phyloP scores from a whole-genome alignment of 2,329 filamentous ascomycete genomes.

The Calycina herbarum region DNA sequence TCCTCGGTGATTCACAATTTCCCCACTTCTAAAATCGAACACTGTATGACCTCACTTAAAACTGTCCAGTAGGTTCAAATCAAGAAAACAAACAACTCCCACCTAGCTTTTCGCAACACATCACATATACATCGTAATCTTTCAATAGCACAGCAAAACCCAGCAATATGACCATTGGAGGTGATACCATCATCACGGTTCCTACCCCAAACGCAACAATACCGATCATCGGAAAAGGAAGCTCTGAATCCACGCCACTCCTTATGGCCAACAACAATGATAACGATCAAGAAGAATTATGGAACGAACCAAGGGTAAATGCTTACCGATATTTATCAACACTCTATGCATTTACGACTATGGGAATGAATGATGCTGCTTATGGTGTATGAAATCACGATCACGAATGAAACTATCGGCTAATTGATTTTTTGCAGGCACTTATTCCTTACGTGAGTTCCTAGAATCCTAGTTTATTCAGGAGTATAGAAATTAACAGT shows the following conservation, averaged over 20 bases:
- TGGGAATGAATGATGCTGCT: constrained; percentile 69
- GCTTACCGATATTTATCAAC: constrained; percentile 58
- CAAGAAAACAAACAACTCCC: background rate
- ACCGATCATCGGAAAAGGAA: background rate
- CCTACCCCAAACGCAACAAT: background rate
- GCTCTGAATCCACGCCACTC: background rate
- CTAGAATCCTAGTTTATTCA: background rate
- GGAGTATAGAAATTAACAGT: background rate
- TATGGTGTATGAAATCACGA: constrained; percentile 23
- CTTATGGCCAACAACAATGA: background rate
- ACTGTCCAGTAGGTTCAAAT: background rate
- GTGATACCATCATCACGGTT: background rate
- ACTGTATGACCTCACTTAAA: background rate
- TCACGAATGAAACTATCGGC: constrained; percentile 29
- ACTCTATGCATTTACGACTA: constrained; percentile 61
- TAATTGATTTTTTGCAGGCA: constrained; percentile 39
- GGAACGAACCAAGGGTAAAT: constrained; percentile 46
- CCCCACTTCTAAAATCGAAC: background rate
- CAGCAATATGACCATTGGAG: background rate
- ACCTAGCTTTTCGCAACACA: background rate
- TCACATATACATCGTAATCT: background rate
- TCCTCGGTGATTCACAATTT: background rate
- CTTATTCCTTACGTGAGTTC: constrained; percentile 46
- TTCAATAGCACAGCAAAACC: background rate
- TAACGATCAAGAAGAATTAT: background rate